Percentiles rank a stretch among this genome's conserved stretches.
phyloP scores from a whole-genome alignment of 768 basidiomycete genomes.

The Amanita jacksonii region DNA sequence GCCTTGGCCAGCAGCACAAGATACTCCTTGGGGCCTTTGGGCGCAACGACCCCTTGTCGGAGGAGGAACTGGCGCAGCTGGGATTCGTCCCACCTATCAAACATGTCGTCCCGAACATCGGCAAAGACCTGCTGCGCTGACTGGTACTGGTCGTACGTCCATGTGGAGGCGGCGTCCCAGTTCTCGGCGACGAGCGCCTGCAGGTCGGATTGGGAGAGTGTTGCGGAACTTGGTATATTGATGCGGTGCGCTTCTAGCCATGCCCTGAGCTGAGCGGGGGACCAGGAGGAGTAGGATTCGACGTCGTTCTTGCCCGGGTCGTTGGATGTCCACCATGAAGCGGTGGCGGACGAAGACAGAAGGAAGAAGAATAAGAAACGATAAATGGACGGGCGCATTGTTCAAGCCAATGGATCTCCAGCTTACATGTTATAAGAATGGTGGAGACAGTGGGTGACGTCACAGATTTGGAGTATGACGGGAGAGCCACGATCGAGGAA shows the following conservation, averaged over 20 bases:
- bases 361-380: conserved; percentile 2
- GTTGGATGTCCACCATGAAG: conserved; percentile 38
- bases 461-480: conserved; percentile 14
- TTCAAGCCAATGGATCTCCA: too few relatives aligned
- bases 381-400: not conserved
- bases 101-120: conserved; percentile 46
- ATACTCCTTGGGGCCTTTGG: conserved; percentile 70
- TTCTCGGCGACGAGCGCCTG: conserved; percentile 46
- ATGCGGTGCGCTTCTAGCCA: conserved; percentile 68
- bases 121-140: conserved; percentile 55
- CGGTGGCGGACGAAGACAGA: conserved; percentile 26
- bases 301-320: conserved; percentile 20
- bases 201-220: conserved; percentile 29
- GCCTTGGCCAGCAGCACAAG: conserved; percentile 70
- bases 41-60: conserved; percentile 79
- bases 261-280: conserved; percentile 46
- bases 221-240: conserved; percentile 35
- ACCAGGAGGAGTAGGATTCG: conserved; percentile 44
- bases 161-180: conserved; percentile 43
- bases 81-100: conserved; percentile 83
- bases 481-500: not conserved
- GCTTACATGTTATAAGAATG: too few relatives aligned
- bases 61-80: conserved; percentile 75
- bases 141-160: conserved; percentile 57
- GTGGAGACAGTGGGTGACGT: conserved; percentile 14